Percentiles rank a stretch among this genome's conserved stretches.
Conservation (phyloP, 331 rosid species). For the Saraca asoca region DNA sequence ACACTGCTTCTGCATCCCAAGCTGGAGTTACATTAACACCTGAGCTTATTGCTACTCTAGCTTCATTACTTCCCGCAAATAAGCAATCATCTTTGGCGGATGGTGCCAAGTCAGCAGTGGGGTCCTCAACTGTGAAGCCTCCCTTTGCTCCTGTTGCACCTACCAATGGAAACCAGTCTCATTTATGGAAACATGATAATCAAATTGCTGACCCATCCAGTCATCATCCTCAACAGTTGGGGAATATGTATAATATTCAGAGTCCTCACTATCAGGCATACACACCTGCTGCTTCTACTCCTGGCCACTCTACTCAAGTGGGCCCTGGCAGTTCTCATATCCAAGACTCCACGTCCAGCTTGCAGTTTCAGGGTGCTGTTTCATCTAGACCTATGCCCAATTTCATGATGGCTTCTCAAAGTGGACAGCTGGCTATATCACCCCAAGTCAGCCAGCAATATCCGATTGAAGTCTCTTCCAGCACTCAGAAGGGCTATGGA, state of each 20-base stretch:
- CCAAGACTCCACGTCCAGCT: slow-evolving; percentile 51
- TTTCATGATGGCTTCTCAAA: slow-evolving; percentile 51
- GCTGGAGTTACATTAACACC: slow-evolving; percentile 83
- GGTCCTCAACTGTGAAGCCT: slow-evolving; percentile 53
- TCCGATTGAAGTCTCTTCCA: slow-evolving; percentile 52
- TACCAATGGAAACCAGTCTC: slow-evolving; percentile 54
- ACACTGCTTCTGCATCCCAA: slow-evolving; percentile 55
- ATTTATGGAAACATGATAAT: slow-evolving; percentile 68
- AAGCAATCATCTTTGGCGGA: slow-evolving; percentile 59
- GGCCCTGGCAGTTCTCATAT: slow-evolving; percentile 53
- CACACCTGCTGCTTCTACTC: slow-evolving; percentile 55
- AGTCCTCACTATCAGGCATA: slow-evolving; percentile 66
- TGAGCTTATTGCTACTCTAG: slow-evolving; percentile 84
- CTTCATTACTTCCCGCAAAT: slow-evolving; percentile 69
- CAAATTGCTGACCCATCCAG: slow-evolving; percentile 58
- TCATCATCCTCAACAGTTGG: slow-evolving; percentile 60
- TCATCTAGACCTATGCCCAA: slow-evolving; percentile 54
- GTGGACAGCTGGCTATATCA: slow-evolving; percentile 55
- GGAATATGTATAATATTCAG: slow-evolving; percentile 56
- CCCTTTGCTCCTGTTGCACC: slow-evolving; percentile 49
- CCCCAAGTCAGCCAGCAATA: slow-evolving; percentile 54
- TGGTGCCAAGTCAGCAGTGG: slow-evolving; percentile 48
- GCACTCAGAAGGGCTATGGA: slow-evolving; percentile 54
- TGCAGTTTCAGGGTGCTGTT: slow-evolving; percentile 48
- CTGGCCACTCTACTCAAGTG: slow-evolving; percentile 52